Conservation (phyloP, 2,329 filamentous ascomycete species). For the Podosphaera leucotricha region DNA sequence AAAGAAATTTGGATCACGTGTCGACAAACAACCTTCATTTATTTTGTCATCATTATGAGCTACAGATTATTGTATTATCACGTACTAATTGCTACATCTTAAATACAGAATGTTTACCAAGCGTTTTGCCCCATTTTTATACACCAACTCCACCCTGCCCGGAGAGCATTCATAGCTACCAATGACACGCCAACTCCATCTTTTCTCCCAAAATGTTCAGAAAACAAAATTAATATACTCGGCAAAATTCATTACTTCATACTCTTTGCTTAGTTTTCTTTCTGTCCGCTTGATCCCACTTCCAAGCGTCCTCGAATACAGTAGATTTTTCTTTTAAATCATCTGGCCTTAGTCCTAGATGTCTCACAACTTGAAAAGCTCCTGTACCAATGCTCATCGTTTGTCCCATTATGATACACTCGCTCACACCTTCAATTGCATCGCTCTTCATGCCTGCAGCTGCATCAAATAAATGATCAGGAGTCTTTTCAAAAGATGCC, state of each 20-base stretch:
- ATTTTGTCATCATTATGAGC: not conserved
- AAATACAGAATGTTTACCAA: not conserved
- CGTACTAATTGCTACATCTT: not conserved
- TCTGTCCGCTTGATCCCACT: constrained; percentile 13
- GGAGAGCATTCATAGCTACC: not conserved
- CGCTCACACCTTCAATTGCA: constrained; percentile 74
- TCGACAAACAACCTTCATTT: not conserved
- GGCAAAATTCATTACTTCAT: not conserved
- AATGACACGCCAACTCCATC: not conserved
- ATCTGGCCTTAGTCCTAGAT: constrained; percentile 40
- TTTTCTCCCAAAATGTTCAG: not conserved
- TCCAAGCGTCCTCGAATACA: constrained; percentile 48
- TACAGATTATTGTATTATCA: not conserved
- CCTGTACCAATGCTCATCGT: constrained; percentile 81
- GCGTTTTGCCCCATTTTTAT: not conserved
- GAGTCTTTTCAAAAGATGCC: constrained; percentile 93
- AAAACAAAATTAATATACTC: not conserved
- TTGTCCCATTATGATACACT: constrained; percentile 98
- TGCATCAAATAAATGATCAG: constrained; percentile 89
- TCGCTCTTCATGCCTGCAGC: constrained; percentile 82
- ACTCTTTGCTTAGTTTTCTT: constrained; percentile 5
- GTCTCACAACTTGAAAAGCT: constrained; percentile 68
- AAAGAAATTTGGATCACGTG: no score
- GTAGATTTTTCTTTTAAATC: constrained; percentile 29
- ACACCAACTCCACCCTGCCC: constrained; percentile 1